Evolutionary conservation across 768 basidiomycete genomes (phyloP).

Genomic region (Coprinopsis strossmayeri): DNA sequence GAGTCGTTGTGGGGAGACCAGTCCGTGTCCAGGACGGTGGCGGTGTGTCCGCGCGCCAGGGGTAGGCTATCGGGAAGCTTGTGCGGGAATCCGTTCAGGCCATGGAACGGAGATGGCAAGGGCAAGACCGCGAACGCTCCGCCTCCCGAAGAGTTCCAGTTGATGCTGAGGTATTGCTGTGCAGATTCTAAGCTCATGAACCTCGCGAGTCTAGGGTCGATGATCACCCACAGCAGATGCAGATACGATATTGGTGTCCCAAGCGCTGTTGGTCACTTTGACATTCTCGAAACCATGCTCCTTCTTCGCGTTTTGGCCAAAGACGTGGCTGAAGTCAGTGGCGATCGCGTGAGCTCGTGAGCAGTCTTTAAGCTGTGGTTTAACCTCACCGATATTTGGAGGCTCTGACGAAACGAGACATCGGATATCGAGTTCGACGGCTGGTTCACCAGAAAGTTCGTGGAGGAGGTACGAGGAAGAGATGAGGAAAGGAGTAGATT

Average conservation of each 20-base stretch:
- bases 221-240: slow-evolving; percentile 63
- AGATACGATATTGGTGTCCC: slow-evolving; percentile 92
- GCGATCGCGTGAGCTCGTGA: slow-evolving; percentile 6
- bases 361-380: slow-evolving; percentile 10
- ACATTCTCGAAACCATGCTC: slow-evolving; percentile 76
- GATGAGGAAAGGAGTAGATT: not conserved
- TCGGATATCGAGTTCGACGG: slow-evolving; percentile 20
- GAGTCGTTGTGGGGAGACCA: slow-evolving; percentile 95
- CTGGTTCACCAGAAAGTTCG: not conserved
- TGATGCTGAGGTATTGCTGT: slow-evolving; percentile 82
- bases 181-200: not conserved
- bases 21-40: slow-evolving; percentile 87
- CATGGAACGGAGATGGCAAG: slow-evolving; percentile 63
- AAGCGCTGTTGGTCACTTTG: slow-evolving; percentile 84
- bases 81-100: slow-evolving; percentile 49
- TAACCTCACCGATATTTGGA: slow-evolving; percentile 73
- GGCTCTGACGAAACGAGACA: slow-evolving; percentile 83
- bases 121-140: slow-evolving; percentile 95
- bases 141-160: slow-evolving; percentile 91
- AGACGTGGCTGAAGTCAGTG: slow-evolving; percentile 65
- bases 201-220: slow-evolving; percentile 7
- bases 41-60: slow-evolving; percentile 81
- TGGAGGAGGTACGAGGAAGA: slow-evolving; percentile 7
- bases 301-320: slow-evolving; percentile 82
- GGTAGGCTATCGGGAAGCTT: slow-evolving; percentile 92